phyloP scores from a whole-genome alignment of 768 basidiomycete genomes.

The Butyriboletus loyo region DNA sequence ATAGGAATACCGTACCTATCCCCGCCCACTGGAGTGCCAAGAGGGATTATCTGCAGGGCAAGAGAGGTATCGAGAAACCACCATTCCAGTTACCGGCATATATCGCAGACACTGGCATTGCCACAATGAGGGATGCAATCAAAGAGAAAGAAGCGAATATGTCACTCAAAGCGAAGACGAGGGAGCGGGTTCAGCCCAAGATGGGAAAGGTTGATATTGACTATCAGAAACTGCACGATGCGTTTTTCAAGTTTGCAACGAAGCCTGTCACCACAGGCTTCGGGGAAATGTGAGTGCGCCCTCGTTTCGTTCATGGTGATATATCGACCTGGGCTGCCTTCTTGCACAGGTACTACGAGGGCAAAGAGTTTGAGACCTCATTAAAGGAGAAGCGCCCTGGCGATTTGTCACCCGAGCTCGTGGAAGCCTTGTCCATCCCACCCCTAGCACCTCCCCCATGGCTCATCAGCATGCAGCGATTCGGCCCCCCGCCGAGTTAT shows the following conservation, averaged over 20 bases:
- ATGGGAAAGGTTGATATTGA: constrained; percentile 99
- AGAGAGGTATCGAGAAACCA: constrained; percentile 97
- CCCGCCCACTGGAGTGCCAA: constrained; percentile 98
- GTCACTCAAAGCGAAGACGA: constrained; percentile 93
- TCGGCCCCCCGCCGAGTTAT: constrained; percentile 96
- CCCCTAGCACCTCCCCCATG: constrained; percentile 99
- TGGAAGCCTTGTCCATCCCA: constrained; percentile 96
- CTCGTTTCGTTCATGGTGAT: background rate
- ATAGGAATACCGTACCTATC: constrained; percentile 92
- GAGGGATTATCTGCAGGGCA: constrained; percentile 96
- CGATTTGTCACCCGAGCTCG: constrained; percentile 95
- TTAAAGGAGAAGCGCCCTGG: constrained; percentile 96
- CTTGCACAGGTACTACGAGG: constrained; percentile 90
- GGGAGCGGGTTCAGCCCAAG: constrained; percentile 98
- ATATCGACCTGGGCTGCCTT: background rate
- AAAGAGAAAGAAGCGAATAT: constrained; percentile 99
- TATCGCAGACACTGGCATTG: constrained; percentile 98
- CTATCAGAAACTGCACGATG: constrained; percentile 98
- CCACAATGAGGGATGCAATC: constrained; percentile 96
- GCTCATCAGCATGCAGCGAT: constrained; percentile 99
- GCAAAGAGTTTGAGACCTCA: constrained; percentile 98
- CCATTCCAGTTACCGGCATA: constrained; percentile 95
- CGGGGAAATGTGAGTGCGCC: constrained; percentile 81
- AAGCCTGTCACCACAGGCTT: constrained; percentile 91
- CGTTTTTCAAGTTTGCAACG: constrained; percentile 98